Percentiles rank a stretch among this genome's conserved stretches.
Evolutionary conservation across 441 rosid genomes (phyloP).

Genomic region (Erysimum cheiri): DNA sequence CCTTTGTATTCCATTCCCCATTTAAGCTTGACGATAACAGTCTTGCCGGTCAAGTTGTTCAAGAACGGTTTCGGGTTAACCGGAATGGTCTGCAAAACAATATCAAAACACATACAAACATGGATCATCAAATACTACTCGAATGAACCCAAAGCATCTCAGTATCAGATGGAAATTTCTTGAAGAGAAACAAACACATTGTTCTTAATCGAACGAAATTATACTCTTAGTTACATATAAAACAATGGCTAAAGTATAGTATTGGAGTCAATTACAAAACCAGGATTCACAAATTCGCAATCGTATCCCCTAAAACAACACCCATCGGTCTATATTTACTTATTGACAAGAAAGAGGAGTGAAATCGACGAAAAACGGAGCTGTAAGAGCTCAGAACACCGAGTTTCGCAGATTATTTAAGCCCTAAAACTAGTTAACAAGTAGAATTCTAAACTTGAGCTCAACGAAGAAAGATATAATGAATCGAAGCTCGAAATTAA

Average conservation of each 20-base stretch:
- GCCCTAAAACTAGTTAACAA: background rate
- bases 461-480: background rate
- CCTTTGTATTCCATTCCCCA: slow-evolving; percentile 99
- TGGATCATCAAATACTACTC: background rate
- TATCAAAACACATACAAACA: background rate
- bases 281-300: background rate
- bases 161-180: background rate
- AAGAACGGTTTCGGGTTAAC: slow-evolving; percentile 87
- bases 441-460: background rate
- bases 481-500: background rate
- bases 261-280: background rate
- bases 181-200: background rate
- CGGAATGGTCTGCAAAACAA: slow-evolving; percentile 66
- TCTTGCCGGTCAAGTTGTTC: slow-evolving; percentile 91
- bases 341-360: background rate
- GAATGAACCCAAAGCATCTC: background rate
- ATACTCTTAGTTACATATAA: background rate
- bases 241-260: background rate
- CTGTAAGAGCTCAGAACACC: slow-evolving; percentile 5
- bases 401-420: too few relatives aligned
- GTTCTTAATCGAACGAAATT: background rate
- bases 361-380: background rate
- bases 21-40: slow-evolving; percentile 85
- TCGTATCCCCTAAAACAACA: slow-evolving; percentile 3
- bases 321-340: background rate